Base-by-base conservation (phyloP, 768 basidiomycete species). In the Chlorophyllum brunneum region DNA sequence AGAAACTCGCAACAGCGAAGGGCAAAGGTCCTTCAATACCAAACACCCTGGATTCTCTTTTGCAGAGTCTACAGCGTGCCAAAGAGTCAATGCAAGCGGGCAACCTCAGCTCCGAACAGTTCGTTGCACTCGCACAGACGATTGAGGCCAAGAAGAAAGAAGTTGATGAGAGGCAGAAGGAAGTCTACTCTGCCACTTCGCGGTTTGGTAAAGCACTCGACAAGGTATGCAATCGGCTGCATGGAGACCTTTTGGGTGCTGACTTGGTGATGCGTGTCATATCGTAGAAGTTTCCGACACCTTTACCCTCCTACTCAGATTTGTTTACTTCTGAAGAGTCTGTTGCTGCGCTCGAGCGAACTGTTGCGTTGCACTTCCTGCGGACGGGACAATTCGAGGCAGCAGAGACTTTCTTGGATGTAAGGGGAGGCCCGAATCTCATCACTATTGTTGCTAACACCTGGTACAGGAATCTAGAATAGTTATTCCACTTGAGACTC, bases 131-230 rank as follows among this genome's bases (percentile, higher is more conserved):
- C 8, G 70, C 77, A 15, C 79, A 78, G 62, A 73, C 75, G 2
- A 77, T 91, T 2, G 88, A 90, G 43, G 65, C 72, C 0, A 81
- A 70, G 67, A 93, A 89, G 83, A 92, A 85, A 65, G 90, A 91
- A 53, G 74, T 93, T 1, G 90, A 92, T 52, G 90, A 94, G 30
- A 78, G 85, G 2, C 85, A 94, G 74, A 98, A 95, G 67, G 93
- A 94, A 59, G 77, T 92, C 29, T 91, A 95, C 60, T 80, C 77
- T 16, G 82, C 85, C 2, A 68, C 97, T 7, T 80, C 83, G 23
- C 81, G 82, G 58, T 75, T 95, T 31, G 92, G 91, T 24, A 98
- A 94, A 69, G 78, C 83, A 0, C 67, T 98, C 64, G 95, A 98
- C 63, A 98, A 97, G 86, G 95, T 90, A 51, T 37, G 76, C 54